Percentiles rank a stretch among this genome's conserved stretches.
phyloP scores from a whole-genome alignment of 2,329 filamentous ascomycete species.

The Chalaropsis thielavioides region DNA sequence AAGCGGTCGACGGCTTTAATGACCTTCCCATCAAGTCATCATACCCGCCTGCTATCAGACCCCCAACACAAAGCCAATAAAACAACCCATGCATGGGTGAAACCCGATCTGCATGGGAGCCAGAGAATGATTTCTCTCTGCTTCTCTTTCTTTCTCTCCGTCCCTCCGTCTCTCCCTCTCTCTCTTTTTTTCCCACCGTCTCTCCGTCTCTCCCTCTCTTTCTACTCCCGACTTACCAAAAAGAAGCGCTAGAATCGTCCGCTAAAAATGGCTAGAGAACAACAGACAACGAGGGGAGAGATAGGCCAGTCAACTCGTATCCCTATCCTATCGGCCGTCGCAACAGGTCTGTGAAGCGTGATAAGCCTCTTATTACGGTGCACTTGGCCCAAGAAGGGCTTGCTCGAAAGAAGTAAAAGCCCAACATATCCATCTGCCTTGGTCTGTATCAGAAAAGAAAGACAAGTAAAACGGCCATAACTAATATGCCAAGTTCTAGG shows the following conservation, averaged over 20 bases:
- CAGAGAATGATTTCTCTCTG: not conserved
- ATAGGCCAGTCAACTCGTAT: not conserved
- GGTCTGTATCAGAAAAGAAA: not conserved
- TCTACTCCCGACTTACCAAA: not conserved
- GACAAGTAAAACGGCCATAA: no score
- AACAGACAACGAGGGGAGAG: not conserved
- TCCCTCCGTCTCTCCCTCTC: not conserved
- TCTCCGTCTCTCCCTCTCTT: not conserved
- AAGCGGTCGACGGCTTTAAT: not conserved
- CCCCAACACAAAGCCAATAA: not conserved
- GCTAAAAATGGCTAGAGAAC: not conserved
- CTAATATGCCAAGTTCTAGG: not conserved
- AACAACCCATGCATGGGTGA: not conserved
- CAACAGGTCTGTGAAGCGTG: not conserved
- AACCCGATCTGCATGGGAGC: not conserved
- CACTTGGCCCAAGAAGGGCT: not conserved
- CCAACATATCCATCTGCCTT: not conserved
- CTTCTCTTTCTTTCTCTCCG: not conserved
- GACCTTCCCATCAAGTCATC: not conserved
- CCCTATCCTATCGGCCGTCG: no score
- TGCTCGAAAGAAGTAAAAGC: not conserved
- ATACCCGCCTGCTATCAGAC: not conserved
- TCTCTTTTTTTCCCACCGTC: not conserved
- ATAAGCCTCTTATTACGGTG: not conserved
- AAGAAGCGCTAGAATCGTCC: constrained; percentile 7